Evolutionary conservation across 2,329 filamentous ascomycete species (phyloP).

Genomic region (Sclerotinia sclerotiorum): DNA sequence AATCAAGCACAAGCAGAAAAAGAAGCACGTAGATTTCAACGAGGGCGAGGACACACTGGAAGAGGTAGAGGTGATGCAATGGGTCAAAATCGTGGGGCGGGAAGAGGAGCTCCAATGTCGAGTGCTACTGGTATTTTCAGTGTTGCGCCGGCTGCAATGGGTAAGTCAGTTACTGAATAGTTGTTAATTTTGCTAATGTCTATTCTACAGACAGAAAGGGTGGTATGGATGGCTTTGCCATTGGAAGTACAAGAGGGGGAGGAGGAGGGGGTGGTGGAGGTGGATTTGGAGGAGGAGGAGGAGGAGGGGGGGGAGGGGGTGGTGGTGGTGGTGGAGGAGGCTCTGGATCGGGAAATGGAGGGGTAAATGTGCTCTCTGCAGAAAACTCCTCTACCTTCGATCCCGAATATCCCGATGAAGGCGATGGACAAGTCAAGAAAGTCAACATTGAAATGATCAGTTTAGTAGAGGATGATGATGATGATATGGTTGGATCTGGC

Average conservation of each 20-base stretch:
- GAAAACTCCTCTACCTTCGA: slow-evolving; percentile 23
- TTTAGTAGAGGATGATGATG: slow-evolving; percentile 30
- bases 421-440: slow-evolving; percentile 30
- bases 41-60: slow-evolving; percentile 31
- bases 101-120: slow-evolving; percentile 23
- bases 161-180: not conserved
- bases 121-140: slow-evolving; percentile 34
- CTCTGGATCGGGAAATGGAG: slow-evolving; percentile 18
- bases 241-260: slow-evolving; percentile 11
- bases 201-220: slow-evolving; percentile 17
- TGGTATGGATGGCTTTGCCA: slow-evolving; percentile 2
- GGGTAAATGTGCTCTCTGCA: slow-evolving; percentile 12
- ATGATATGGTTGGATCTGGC: slow-evolving; percentile 24
- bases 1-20: slow-evolving; percentile 27
- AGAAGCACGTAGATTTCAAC: slow-evolving; percentile 26
- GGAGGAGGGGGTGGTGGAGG: slow-evolving; percentile 15
- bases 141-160: slow-evolving; percentile 23
- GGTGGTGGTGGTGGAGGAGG: slow-evolving; percentile 6
- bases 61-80: slow-evolving; percentile 41
- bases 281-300: slow-evolving; percentile 18
- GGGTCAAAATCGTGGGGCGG: slow-evolving; percentile 31
- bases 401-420: slow-evolving; percentile 37
- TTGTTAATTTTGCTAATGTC: not conserved
- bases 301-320: slow-evolving; percentile 11
- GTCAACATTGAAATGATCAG: slow-evolving; percentile 40